Evolutionary conservation across 768 basidiomycete species (phyloP).

Genomic region (Auricularia auricula-judae): DNA sequence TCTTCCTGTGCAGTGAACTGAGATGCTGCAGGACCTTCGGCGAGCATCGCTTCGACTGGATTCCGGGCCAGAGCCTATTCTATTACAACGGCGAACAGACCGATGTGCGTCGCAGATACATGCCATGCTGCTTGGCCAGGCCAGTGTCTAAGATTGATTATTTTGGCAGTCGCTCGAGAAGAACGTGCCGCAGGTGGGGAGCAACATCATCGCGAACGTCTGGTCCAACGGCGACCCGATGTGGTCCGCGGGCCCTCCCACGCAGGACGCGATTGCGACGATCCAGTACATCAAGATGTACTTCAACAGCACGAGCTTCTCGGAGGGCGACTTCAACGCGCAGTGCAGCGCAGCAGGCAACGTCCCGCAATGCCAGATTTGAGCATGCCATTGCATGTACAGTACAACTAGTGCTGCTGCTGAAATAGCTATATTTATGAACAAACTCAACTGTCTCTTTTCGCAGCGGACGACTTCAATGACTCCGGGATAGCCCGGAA

Average conservation of each 20-base stretch:
- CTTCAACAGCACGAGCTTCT: slow-evolving; percentile 10
- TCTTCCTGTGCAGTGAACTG: neutral
- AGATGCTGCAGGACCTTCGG: slow-evolving; percentile 7
- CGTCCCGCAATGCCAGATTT: slow-evolving; percentile 3
- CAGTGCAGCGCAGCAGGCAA: slow-evolving; percentile 8
- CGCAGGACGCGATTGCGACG: slow-evolving; percentile 11
- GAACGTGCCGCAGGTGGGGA: slow-evolving; percentile 7
- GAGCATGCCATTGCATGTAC: neutral
- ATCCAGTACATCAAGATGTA: slow-evolving; percentile 10
- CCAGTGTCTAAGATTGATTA: too few relatives aligned
- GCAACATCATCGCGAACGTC: slow-evolving; percentile 8
- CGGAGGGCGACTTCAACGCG: slow-evolving; percentile 5
- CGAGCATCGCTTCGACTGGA: slow-evolving; percentile 12
- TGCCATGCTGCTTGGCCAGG: too few relatives aligned
- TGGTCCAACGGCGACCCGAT: slow-evolving; percentile 10
- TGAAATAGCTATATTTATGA: too few relatives aligned
- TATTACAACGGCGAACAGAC: slow-evolving; percentile 7
- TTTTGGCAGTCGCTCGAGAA: slow-evolving; percentile 7
- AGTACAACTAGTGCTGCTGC: too few relatives aligned
- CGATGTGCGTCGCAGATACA: neutral
- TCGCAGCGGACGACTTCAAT: too few relatives aligned
- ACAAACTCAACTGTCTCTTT: too few relatives aligned
- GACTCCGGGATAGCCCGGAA: too few relatives aligned
- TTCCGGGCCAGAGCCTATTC: slow-evolving; percentile 5
- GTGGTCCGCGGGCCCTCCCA: slow-evolving; percentile 10